phyloP scores from a whole-genome alignment of 805 yeast species.

The Hanseniaspora taiwanica region DNA sequence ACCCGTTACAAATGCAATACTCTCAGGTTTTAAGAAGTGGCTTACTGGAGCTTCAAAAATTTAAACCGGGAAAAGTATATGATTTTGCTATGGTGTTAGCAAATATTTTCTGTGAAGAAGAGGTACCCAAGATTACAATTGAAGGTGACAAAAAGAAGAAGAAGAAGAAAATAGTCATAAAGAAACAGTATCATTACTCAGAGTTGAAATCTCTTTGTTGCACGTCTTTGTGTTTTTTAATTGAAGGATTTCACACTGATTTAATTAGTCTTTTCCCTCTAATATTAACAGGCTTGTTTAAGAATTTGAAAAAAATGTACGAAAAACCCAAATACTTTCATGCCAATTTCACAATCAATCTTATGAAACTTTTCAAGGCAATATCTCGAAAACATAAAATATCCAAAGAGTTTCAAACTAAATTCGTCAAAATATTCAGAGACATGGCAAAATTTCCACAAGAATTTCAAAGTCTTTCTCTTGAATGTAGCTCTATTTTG shows the following conservation, averaged over 20 bases:
- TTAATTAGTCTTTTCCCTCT: slow-evolving; percentile 24
- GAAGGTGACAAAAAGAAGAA: slow-evolving; percentile 8
- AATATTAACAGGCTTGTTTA: slow-evolving; percentile 18
- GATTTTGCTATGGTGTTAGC: slow-evolving; percentile 18
- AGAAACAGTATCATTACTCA: slow-evolving; percentile 12
- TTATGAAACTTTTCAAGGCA: slow-evolving; percentile 14
- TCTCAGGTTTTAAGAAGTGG: slow-evolving; percentile 3
- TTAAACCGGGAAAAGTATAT: slow-evolving; percentile 14
- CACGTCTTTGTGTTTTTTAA: slow-evolving; percentile 18
- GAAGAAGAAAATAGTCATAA: slow-evolving; percentile 14
- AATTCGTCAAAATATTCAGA: slow-evolving; percentile 7
- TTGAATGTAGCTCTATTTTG: slow-evolving; percentile 2
- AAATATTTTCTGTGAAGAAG: slow-evolving; percentile 19
- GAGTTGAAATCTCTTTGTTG: slow-evolving; percentile 20
- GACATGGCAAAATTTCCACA: not conserved
- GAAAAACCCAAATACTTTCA: slow-evolving; percentile 22
- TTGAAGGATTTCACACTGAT: slow-evolving; percentile 22
- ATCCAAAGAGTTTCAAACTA: slow-evolving; percentile 1
- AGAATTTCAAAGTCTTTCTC: not conserved
- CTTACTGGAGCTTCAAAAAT: slow-evolving; percentile 2
- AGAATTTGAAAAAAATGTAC: slow-evolving; percentile 22
- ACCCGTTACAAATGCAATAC: slow-evolving; percentile 1
- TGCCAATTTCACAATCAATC: slow-evolving; percentile 17
- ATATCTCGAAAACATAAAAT: slow-evolving; percentile 12
- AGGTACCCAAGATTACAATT: slow-evolving; percentile 7